Base-by-base conservation (phyloP, 2,329 filamentous ascomycete genomes). In the Cadophora sp. region DNA sequence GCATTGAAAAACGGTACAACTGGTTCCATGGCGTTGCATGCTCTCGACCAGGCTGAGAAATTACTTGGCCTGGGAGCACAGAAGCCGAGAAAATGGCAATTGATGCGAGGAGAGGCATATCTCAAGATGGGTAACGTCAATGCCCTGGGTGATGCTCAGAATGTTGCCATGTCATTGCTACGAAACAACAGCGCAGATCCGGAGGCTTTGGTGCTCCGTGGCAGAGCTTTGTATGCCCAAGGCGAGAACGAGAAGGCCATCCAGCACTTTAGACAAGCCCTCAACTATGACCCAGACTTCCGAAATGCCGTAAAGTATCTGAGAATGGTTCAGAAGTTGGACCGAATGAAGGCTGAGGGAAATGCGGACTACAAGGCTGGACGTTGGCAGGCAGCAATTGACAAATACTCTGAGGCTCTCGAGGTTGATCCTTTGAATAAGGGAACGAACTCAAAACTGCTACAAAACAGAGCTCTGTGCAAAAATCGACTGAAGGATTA, bases 211-310 rank as follows among this genome's bases (percentile, higher is more conserved):
- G 92, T 97, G 6, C 87, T 99, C 62, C 89, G 95, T 59, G 96
- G 95, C 27, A 89, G 94, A 71, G 91, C 93, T 19, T 86, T 97
- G 61, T 98, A 98, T 76, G 91, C 90, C 4, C 92, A 96, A 78
- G 96, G 96, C 34, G 96, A 99, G 74, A 97, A 97, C 76, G 92
- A 97, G 2, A 97, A 97, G 84, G 95, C 96, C 1, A 87, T 97
- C 53, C 92, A 95, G 78, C 92, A 97, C 79, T 96, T 98, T 83
- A 89, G 93, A 72, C 92, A 96, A 82, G 96, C 95, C 24, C 83
- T 97, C 66, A 92, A 86, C 79, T 93, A 94, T 79, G 96, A 98
- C 75, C 96, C 96, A 9, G 96, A 99, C 79, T 96, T 92, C 83
- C 91, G 89, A 75, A 91, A 93, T 71, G 95, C 94, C 8, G 88